Conservation (phyloP, 768 basidiomycete species). For the Hygrophorus pudorinus region DNA sequence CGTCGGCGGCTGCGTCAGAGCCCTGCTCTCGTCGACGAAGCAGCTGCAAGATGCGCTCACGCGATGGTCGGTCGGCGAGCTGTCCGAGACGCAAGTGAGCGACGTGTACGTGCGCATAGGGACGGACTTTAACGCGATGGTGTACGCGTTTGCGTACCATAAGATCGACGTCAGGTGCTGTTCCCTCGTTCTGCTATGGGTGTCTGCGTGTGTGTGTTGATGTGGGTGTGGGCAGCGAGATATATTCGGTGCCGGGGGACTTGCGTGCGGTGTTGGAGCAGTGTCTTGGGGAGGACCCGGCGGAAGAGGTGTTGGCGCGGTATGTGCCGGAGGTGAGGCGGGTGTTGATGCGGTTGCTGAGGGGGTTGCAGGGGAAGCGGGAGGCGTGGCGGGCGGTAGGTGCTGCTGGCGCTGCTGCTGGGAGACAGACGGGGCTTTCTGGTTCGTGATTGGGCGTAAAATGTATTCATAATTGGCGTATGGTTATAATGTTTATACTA, state of each 20-base stretch:
- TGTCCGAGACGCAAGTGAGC: conserved; percentile 66
- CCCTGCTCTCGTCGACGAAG: conserved; percentile 74
- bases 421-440: too few relatives aligned
- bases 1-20: conserved; percentile 51
- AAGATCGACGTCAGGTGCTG: conserved; percentile 73
- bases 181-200: conserved; percentile 16
- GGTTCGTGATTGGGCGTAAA: too few relatives aligned
- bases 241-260: conserved; percentile 51
- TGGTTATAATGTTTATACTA: too few relatives aligned
- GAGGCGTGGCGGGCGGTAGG: conserved; percentile 27
- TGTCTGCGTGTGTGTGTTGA: not conserved
- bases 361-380: conserved; percentile 77
- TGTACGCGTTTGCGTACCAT: conserved; percentile 63
- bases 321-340: conserved; percentile 77
- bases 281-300: conserved; percentile 69
- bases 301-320: conserved; percentile 54
- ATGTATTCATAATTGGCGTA: too few relatives aligned
- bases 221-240: conserved; percentile 34
- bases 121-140: conserved; percentile 77
- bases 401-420: too few relatives aligned
- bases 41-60: conserved; percentile 64
- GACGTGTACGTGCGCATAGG: conserved; percentile 86
- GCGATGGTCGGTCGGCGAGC: conserved; percentile 54
- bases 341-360: conserved; percentile 74
- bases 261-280: conserved; percentile 57